phyloP scores from a whole-genome alignment of 2,329 filamentous ascomycete species.

The Corinectria fuckeliana region DNA sequence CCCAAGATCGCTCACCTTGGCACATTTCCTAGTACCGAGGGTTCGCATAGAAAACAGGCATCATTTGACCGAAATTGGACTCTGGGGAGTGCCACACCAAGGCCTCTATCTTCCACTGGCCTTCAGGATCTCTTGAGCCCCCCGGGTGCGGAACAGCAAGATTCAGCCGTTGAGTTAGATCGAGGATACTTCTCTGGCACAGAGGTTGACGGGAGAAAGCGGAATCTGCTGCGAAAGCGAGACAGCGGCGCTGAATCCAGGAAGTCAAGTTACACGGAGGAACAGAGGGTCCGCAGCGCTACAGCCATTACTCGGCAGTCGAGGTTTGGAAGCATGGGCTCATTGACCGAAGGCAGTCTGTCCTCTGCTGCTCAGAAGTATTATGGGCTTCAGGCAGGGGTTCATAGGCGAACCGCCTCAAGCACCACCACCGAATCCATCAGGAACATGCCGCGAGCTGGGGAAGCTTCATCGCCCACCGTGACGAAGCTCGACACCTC shows the following conservation, averaged over 20 bases:
- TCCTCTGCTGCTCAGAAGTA: conserved; percentile 76
- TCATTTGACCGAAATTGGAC: conserved; percentile 77
- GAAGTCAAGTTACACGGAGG: conserved; percentile 79
- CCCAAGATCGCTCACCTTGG: conserved; percentile 52
- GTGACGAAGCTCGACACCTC: conserved; percentile 66
- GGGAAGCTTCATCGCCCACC: conserved; percentile 60
- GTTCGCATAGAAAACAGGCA: conserved; percentile 66
- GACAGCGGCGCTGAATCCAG: conserved; percentile 68
- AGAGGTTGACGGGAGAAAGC: conserved; percentile 77
- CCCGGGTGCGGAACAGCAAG: conserved; percentile 50
- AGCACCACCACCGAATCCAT: conserved; percentile 62
- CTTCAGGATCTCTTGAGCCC: conserved; percentile 52
- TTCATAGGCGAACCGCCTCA: conserved; percentile 67
- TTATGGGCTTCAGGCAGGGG: conserved; percentile 59
- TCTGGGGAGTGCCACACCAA: conserved; percentile 57
- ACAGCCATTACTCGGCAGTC: conserved; percentile 75
- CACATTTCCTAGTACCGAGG: conserved; percentile 49
- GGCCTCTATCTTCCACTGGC: conserved; percentile 61
- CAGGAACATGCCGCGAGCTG: conserved; percentile 58
- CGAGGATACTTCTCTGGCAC: conserved; percentile 93
- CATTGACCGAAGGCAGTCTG: conserved; percentile 65
- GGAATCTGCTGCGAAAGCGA: conserved; percentile 83
- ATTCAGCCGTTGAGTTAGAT: conserved; percentile 70
- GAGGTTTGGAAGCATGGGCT: conserved; percentile 80
- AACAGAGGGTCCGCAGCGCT: conserved; percentile 71